Base-by-base conservation (phyloP, 2,329 filamentous ascomycete genomes). In the Hymenoscyphus salicellus region DNA sequence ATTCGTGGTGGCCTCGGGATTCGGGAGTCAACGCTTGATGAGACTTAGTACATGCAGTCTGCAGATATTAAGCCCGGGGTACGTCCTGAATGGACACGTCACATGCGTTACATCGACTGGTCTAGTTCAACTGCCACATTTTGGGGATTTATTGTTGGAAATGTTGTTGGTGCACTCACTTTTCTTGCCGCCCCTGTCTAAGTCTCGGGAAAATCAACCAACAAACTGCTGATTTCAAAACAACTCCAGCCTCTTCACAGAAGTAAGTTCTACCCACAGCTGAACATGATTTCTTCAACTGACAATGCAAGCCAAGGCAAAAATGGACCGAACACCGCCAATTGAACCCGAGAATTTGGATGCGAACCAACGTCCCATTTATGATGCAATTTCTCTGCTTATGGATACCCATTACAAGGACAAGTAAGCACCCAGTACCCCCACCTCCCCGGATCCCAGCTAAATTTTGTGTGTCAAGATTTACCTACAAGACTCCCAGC, bases 401-500 rank as follows among this genome's bases (percentile, higher is more conserved):
- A 32, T 32, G 28, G 55, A 56, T 33, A 20, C 55, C 17, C 28
- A 30, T 32, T 56, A 56, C 55, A 30, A 33, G 5, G 28, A 17
- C 55, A 56, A 56, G 55, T 56, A 33, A 33, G 55, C 7, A 52
- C 20, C 10, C 20, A 38, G 10, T 30, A 32, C 28, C 30, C 26
- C 28, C 5, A 10, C 26, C 14, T 32, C 17, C 55, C 8, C 30
- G 6, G 17, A 33, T 33, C 14, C 30, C 10, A 32, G 55, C 55
- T 56, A 56, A 56, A 33, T 4, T n/a, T 26, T 11, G 46, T 23
- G 46, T 23, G 23, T 28, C 30, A 32, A 56, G 55, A 56, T 33
- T 56, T 56, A 30, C 26, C 55, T 56, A 56, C 55, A 56, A 56
- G 55, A 30, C 30, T 32, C 55, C 55, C 26, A 56, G 30, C n/a